Percentiles rank a stretch among this genome's conserved stretches.
phyloP scores from a whole-genome alignment of 352 stramenopile genomes.

The Phytophthora fragariae region DNA sequence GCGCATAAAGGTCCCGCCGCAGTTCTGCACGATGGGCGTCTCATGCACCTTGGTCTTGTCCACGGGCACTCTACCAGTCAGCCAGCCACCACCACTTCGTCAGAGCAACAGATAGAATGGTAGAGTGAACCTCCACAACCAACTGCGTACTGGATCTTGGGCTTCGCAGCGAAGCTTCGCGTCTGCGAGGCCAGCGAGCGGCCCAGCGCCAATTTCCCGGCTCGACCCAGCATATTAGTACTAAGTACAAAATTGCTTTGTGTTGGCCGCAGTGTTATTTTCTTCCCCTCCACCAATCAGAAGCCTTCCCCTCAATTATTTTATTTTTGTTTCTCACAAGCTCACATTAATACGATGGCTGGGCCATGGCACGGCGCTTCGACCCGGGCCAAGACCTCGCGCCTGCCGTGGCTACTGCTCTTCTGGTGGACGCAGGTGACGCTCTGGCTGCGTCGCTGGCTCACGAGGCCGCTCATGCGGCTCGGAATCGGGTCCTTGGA shows the following conservation, averaged over 20 bases:
- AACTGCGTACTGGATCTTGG: constrained; percentile 37
- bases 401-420: constrained; percentile 43
- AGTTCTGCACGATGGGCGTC: constrained; percentile 59
- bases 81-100: too few species aligned
- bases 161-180: constrained; percentile 26
- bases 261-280: background rate
- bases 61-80: constrained; percentile 27
- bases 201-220: background rate
- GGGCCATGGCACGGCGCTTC: constrained; percentile 5
- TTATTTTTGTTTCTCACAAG: too few species aligned
- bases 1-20: constrained; percentile 55
- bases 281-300: background rate
- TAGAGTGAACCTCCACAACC: background rate
- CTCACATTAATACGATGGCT: constrained; percentile 10
- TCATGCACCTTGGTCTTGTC: constrained; percentile 59
- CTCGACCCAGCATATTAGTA: background rate
- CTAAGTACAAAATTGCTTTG: background rate
- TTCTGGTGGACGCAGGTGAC: constrained; percentile 36
- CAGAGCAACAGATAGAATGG: too few species aligned
- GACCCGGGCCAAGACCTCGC: constrained; percentile 3
- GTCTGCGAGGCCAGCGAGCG: constrained; percentile 2
- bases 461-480: constrained; percentile 43
- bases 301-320: background rate
- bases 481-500: constrained; percentile 35
- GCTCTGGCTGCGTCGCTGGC: constrained; percentile 44